Percentiles rank a stretch among this genome's conserved stretches.
phyloP scores from a whole-genome alignment of 31 red algal genomes.

The Porphyra umbilicalis region DNA sequence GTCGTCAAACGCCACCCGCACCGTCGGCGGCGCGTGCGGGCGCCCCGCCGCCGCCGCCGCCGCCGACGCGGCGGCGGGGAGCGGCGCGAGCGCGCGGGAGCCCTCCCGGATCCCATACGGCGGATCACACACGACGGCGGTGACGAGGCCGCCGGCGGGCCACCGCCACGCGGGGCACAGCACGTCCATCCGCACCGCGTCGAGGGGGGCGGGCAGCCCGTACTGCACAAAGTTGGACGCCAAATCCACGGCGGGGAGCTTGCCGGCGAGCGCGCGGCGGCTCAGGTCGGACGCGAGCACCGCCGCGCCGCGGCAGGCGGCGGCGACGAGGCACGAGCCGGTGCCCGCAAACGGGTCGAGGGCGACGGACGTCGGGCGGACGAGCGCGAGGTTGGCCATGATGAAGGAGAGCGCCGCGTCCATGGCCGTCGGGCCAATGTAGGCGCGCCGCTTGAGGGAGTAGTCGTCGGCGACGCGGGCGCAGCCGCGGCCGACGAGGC shows the following conservation, averaged over 20 bases:
- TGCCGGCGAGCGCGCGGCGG: slow-evolving; percentile 66
- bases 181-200: slow-evolving; percentile 61
- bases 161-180: slow-evolving; percentile 33
- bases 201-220: slow-evolving; percentile 42
- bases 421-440: slow-evolving; percentile 93
- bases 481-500: slow-evolving; percentile 35
- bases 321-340: slow-evolving; percentile 70
- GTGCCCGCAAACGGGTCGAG: slow-evolving; percentile 91
- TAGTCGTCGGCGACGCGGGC: slow-evolving; percentile 37
- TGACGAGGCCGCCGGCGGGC: slow-evolving; percentile 41
- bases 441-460: slow-evolving; percentile 42
- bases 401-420: slow-evolving; percentile 91
- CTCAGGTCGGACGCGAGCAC: slow-evolving; percentile 76
- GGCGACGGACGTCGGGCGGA: slow-evolving; percentile 34
- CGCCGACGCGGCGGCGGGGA: slow-evolving; percentile 13
- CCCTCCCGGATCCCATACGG: slow-evolving; percentile 96
- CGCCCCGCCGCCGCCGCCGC: slow-evolving; percentile 8
- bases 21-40: not conserved
- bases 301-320: slow-evolving; percentile 49
- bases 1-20: slow-evolving; percentile 66
- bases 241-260: slow-evolving; percentile 21
- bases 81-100: slow-evolving; percentile 58
- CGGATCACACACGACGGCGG: slow-evolving; percentile 90
- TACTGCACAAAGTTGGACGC: slow-evolving; percentile 80
- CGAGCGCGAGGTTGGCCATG: slow-evolving; percentile 90